A percentile compares a stretch with the other conserved stretches of the same genome.
Conservation (phyloP, 768 basidiomycete species). For the Punctularia strigosozonata region DNA sequence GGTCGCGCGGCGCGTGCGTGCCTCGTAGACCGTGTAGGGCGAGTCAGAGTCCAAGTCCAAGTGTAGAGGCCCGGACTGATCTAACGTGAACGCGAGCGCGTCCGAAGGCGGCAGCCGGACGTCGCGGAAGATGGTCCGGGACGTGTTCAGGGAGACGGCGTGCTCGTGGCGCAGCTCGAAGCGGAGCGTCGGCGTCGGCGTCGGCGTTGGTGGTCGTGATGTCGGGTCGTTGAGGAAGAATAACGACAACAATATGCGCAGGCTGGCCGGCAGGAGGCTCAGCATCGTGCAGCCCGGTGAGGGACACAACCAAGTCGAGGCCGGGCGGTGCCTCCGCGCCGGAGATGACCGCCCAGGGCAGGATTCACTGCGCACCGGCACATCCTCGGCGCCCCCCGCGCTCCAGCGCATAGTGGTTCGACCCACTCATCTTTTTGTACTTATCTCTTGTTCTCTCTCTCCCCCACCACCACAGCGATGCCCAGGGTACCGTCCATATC, state of each 20-base stretch:
- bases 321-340: too few relatives aligned
- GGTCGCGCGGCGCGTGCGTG: not conserved
- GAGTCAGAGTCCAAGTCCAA: too few relatives aligned
- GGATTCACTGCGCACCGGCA: too few relatives aligned
- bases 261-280: too few relatives aligned
- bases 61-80: too few relatives aligned
- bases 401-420: too few relatives aligned
- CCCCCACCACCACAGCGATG: constrained; percentile 23
- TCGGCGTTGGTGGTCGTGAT: not conserved
- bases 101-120: not conserved
- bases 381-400: too few relatives aligned
- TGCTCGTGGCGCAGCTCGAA: constrained; percentile 1
- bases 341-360: too few relatives aligned
- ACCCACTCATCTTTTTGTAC: not conserved
- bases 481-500: constrained; percentile 44
- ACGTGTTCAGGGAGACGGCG: not conserved
- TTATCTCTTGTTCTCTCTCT: constrained; percentile 2
- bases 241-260: too few relatives aligned
- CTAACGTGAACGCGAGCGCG: not conserved
- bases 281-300: too few relatives aligned
- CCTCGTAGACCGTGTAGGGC: not conserved
- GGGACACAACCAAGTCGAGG: too few relatives aligned
- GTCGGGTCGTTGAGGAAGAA: too few relatives aligned
- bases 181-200: not conserved
- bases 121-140: not conserved